These are phyloP conservation scores for Arthroderma sp. DNA, from an alignment of 2,329 filamentous ascomycete genomes.

Conservation along the genomic window DNA sequence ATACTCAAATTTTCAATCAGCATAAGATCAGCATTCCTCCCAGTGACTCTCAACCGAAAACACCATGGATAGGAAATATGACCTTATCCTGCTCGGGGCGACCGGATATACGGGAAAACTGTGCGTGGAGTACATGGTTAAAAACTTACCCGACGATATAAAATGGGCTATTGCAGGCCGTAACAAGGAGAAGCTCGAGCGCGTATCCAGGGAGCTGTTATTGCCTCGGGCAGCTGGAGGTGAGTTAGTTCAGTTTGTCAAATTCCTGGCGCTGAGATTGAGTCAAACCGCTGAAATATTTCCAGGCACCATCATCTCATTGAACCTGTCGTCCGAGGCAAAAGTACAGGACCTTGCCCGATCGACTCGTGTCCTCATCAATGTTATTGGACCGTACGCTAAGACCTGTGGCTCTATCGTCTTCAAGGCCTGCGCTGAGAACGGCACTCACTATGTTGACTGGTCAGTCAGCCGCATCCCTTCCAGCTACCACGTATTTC, in stretches of 20 bases:
- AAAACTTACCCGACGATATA: constrained; percentile 57
- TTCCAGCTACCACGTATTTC: too few species aligned
- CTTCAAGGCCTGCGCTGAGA: constrained; percentile 45
- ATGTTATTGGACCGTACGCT: constrained; percentile 49
- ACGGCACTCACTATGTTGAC: constrained; percentile 55
- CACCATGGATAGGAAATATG: constrained; percentile 14
- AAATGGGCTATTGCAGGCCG: constrained; percentile 83
- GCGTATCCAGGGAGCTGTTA: constrained; percentile 49
- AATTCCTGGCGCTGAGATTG: too few species aligned
- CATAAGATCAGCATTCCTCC: too few species aligned
- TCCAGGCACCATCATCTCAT: too few species aligned
- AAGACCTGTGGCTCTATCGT: constrained; percentile 50
- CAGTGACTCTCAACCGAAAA: too few species aligned
- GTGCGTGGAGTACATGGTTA: constrained; percentile 60
- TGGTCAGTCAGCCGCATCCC: constrained; percentile 24
- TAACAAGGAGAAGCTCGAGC: constrained; percentile 57
- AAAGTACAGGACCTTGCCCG: constrained; percentile 39
- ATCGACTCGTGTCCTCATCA: constrained; percentile 47
- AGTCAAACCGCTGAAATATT: too few species aligned
- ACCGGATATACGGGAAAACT: constrained; percentile 74
- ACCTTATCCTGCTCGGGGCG: constrained; percentile 53
- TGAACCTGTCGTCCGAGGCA: constrained; percentile 30
- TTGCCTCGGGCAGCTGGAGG: too few species aligned
- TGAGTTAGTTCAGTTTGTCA: too few species aligned
- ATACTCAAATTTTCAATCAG: too few species aligned